Base-by-base conservation (phyloP, 2,329 filamentous ascomycete genomes). In the Mariannaea elegans region DNA sequence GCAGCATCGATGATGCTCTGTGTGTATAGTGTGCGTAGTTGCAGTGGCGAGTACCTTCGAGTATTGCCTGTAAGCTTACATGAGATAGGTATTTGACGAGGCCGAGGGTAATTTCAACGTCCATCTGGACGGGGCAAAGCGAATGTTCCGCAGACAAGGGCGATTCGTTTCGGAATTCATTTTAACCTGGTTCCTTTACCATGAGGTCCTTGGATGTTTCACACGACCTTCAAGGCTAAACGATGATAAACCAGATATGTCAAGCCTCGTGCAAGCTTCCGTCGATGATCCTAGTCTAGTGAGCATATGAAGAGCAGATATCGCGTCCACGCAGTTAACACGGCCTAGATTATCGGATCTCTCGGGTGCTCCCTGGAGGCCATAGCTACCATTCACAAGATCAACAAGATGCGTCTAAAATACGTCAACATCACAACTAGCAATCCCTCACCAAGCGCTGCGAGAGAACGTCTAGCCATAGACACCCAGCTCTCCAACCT, bases 1-100 rank as follows among this genome's bases (percentile, higher is more conserved):
- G 79, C 80, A 13, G 76, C 79, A 12, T 81, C 78, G 7, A 80
- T 82, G 81, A 82, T 83, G 80, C 73, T 82, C 7, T 82, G 80
- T 51, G 80, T 82, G 14, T 81, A 82, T 58, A 81, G 79, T 65
- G 80, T 81, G 61, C 67, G 77, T 62, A 7, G 24, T n/a, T 14
- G 8, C 2, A 4, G 23, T 2, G 4, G 12, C 24, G 24, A 27
- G 24, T 5, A 9, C 6, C 9, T 27, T 27, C 24, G 24, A 6
- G 5, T 27, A 6, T 27, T 9, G 5, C 5, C 9, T 36, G 13
- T 14, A 36, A 36, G 32, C 32, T 36, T 14, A 36, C 32, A 36
- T 5, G 5, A 38, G 7, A 24, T 55, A 81, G 80, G 80, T 82
- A 12, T 82, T 83, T 64, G 81, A 82, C 56, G 78, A 80, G 50